Conservation (phyloP, 2,329 filamentous ascomycete genomes). For the Clathrospora elynae region DNA sequence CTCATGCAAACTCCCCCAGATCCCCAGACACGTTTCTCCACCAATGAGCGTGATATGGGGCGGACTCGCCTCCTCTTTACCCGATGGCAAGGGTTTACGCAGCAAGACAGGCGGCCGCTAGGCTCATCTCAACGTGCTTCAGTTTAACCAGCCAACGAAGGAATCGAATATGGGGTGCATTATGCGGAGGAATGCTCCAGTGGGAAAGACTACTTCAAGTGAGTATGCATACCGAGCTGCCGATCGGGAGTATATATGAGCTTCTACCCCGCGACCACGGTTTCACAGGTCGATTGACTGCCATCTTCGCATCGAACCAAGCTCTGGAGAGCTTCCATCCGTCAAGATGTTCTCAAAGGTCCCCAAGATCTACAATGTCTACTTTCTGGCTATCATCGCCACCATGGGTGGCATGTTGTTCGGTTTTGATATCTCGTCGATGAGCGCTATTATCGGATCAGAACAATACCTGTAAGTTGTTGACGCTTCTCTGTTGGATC, state of each 20-base stretch:
- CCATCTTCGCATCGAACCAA: constrained; percentile 7
- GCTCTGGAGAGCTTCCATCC: constrained; percentile 14
- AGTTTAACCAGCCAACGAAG: constrained; percentile 11
- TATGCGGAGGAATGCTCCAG: constrained; percentile 15
- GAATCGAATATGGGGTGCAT: constrained; percentile 4
- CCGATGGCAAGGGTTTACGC: constrained; percentile 10
- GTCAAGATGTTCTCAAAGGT: constrained; percentile 44
- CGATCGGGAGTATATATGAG: constrained; percentile 15
- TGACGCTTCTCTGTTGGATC: constrained; percentile 60
- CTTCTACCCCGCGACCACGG: constrained; percentile 1
- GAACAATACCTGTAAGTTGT: constrained; percentile 39
- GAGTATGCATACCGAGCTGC: neutral
- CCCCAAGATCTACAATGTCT: constrained; percentile 62
- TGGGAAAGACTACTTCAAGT: constrained; percentile 6
- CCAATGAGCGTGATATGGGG: constrained; percentile 11
- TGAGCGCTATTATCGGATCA: constrained; percentile 57
- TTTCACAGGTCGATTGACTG: constrained; percentile 8
- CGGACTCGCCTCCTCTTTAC: constrained; percentile 7
- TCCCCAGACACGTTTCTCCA: constrained; percentile 15
- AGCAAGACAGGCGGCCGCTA: constrained; percentile 8
- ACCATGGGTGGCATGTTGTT: constrained; percentile 72
- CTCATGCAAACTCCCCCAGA: constrained; percentile 10
- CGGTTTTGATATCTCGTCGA: constrained; percentile 78
- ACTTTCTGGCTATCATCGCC: constrained; percentile 62
- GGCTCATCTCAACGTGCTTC: constrained; percentile 8